A percentile compares a stretch with the other conserved stretches of the same genome.
Evolutionary conservation across 306 rosid species (phyloP).

Genomic region (Gynostemma pentaphyllum): DNA sequence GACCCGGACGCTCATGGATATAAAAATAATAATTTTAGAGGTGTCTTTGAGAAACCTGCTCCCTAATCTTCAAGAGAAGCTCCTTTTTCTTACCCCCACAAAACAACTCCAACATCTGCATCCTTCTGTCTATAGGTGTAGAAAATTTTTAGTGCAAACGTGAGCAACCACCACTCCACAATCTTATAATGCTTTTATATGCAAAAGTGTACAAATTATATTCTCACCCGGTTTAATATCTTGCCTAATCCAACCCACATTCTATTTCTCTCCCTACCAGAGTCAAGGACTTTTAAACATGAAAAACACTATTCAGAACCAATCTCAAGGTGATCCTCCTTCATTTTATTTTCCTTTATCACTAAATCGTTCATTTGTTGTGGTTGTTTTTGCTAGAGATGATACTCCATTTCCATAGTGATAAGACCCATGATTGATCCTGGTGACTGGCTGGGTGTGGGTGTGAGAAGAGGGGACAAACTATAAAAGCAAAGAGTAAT

Average conservation of each 20-base stretch:
- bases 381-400: background rate
- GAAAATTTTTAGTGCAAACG: background rate
- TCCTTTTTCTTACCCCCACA: background rate
- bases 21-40: conserved; percentile 1
- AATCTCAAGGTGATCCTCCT: conserved; percentile 15
- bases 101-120: conserved; percentile 1
- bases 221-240: background rate
- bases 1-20: too few species aligned
- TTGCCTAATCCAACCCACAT: conserved; percentile 2
- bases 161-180: conserved; percentile 3
- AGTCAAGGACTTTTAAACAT: conserved; percentile 7
- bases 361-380: conserved; percentile 2
- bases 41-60: background rate
- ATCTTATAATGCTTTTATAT: background rate
- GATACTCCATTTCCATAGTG: background rate
- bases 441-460: too few species aligned
- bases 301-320: conserved; percentile 13
- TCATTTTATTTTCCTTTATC: background rate
- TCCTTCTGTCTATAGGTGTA: conserved; percentile 1
- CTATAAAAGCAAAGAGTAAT: background rate
- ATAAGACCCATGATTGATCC: too few species aligned
- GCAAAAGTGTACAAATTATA: background rate
- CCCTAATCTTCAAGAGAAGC: conserved; percentile 5
- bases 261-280: background rate
- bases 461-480: background rate